These are phyloP conservation scores for Pseudogymnoascus sp. DNA, from an alignment of 2,329 filamentous ascomycete genomes.

Conservation along the genomic window DNA sequence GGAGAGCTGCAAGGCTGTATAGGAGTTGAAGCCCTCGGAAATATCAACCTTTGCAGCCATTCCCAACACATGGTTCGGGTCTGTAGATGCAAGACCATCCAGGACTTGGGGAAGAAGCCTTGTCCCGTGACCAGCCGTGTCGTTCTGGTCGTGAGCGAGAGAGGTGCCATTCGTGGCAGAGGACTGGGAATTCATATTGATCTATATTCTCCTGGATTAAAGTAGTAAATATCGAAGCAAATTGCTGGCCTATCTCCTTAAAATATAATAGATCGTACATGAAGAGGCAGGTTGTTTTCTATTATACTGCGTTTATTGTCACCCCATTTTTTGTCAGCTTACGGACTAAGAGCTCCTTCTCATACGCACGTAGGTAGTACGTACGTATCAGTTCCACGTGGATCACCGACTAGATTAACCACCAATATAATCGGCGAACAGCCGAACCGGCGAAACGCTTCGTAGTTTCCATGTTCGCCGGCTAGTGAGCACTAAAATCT, in stretches of 20 bases:
- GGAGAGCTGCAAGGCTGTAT: slow-evolving; percentile 16
- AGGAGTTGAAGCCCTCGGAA: slow-evolving; percentile 10
- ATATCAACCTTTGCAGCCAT: neutral
- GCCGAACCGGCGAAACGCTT: neutral
- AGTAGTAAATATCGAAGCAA: neutral
- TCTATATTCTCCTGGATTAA: neutral
- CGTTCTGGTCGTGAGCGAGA: neutral
- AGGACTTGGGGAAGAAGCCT: neutral
- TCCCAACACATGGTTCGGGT: neutral
- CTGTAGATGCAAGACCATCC: neutral
- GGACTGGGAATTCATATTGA: neutral
- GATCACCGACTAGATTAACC: neutral
- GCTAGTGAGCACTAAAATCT: neutral
- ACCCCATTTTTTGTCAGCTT: neutral
- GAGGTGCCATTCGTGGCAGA: neutral
- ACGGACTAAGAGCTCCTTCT: neutral
- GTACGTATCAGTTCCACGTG: neutral
- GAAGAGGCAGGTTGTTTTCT: neutral
- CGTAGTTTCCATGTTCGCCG: neutral
- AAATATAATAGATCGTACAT: neutral
- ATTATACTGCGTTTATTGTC: neutral
- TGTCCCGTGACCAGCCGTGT: neutral
- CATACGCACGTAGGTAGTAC: neutral
- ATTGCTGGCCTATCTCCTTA: neutral
- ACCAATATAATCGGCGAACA: neutral